phyloP scores from a whole-genome alignment of 768 basidiomycete species.

The Psilocybe sp. region DNA sequence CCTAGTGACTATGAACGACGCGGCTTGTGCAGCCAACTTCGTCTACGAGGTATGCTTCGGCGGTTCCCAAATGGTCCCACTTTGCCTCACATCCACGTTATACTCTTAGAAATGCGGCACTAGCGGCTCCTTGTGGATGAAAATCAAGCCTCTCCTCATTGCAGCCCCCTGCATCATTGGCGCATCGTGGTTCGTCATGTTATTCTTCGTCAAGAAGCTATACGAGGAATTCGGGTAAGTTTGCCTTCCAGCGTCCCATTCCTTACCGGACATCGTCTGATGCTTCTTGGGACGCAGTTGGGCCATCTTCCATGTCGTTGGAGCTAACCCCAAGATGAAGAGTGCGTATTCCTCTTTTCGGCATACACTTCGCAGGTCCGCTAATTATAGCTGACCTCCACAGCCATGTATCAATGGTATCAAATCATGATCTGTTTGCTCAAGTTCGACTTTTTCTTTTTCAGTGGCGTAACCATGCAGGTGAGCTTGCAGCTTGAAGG shows the following conservation, averaged over 20 bases:
- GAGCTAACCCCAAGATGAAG: conserved; percentile 83
- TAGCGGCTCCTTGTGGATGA: conserved; percentile 53
- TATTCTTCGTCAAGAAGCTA: conserved; percentile 68
- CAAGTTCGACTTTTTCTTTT: conserved; percentile 89
- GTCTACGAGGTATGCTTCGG: conserved; percentile 37
- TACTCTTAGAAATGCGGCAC: conserved; percentile 43
- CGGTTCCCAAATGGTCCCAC: neutral
- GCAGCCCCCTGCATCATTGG: conserved; percentile 70
- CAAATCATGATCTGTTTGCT: conserved; percentile 85
- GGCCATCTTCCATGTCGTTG: conserved; percentile 89
- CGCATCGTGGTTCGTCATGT: conserved; percentile 60
- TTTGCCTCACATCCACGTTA: neutral
- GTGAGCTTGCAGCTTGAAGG: conserved; percentile 25
- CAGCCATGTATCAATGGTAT: conserved; percentile 88
- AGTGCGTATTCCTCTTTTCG: conserved; percentile 39
- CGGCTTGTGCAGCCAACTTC: conserved; percentile 29
- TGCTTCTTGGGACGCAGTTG: conserved; percentile 44
- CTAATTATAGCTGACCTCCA: conserved; percentile 8
- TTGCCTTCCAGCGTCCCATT: conserved; percentile 3
- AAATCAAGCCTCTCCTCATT: conserved; percentile 66
- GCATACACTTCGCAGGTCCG: neutral
- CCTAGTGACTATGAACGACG: conserved; percentile 32
- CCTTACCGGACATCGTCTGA: neutral
- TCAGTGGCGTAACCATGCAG: conserved; percentile 88
- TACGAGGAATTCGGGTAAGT: conserved; percentile 82